A percentile compares a stretch with the other conserved stretches of the same genome.
Evolutionary conservation across 352 stramenopile species (phyloP).

Genomic region (Albugo candida): DNA sequence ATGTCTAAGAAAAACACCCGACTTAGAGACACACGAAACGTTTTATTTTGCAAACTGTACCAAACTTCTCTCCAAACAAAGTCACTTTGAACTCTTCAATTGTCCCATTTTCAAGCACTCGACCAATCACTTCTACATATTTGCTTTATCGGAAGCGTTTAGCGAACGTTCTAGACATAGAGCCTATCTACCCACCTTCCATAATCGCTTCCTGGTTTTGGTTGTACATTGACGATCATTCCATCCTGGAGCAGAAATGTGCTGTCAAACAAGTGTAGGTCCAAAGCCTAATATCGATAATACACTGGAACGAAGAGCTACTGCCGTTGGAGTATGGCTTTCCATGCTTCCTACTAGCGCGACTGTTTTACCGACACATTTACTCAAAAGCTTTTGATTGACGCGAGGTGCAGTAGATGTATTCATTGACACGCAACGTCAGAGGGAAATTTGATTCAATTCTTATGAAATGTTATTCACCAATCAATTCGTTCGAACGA

Average conservation of each 20-base stretch:
- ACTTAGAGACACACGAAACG: not conserved
- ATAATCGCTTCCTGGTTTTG: constrained; percentile 54
- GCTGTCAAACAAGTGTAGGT: not conserved
- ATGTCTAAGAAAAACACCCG: constrained; percentile 24
- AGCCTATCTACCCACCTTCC: constrained; percentile 16
- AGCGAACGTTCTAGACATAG: not conserved
- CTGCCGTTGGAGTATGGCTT: constrained; percentile 45
- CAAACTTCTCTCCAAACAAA: constrained; percentile 49
- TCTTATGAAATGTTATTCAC: too few species aligned
- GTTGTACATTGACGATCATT: constrained; percentile 53
- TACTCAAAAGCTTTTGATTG: constrained; percentile 54
- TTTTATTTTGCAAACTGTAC: not conserved
- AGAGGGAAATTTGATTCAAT: too few species aligned
- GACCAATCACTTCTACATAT: constrained; percentile 70
- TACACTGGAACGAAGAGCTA: constrained; percentile 52
- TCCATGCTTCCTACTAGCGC: constrained; percentile 55
- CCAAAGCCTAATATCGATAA: not conserved
- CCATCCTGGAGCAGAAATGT: constrained; percentile 23
- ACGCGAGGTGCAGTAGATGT: constrained; percentile 42
- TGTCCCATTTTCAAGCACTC: constrained; percentile 41
- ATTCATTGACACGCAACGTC: too few species aligned
- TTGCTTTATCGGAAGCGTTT: constrained; percentile 18
- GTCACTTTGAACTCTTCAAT: constrained; percentile 76
- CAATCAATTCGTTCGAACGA: too few species aligned
- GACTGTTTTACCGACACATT: constrained; percentile 45